Conservation (phyloP, 495 filamentous ascomycete genomes). For the Glonium stellatum region DNA sequence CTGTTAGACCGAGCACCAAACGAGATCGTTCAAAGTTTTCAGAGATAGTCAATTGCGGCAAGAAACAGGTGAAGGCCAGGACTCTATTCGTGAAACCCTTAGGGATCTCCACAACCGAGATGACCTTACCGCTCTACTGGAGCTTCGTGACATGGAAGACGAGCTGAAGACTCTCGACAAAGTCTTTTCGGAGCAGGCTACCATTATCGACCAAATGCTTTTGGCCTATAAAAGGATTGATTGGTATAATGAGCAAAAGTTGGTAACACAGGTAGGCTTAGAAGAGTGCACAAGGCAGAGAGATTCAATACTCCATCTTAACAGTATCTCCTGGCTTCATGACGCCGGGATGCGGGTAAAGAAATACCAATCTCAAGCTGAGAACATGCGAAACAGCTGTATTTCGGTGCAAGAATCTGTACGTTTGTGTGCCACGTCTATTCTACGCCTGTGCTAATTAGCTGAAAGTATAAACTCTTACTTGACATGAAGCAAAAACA, state of each 20-base stretch:
- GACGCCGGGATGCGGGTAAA: no score
- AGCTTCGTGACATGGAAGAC: slow-evolving; percentile 45
- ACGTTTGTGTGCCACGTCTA: no score
- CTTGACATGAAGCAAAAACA: slow-evolving; percentile 59
- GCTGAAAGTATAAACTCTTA: slow-evolving; percentile 33
- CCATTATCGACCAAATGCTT: slow-evolving; percentile 31
- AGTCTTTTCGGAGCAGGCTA: slow-evolving; percentile 50
- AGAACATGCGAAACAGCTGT: no score
- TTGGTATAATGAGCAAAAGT: neutral
- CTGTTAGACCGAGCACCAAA: slow-evolving; percentile 2
- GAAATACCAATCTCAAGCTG: no score
- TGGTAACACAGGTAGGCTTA: no score
- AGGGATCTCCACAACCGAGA: neutral
- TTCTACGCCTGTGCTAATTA: no score
- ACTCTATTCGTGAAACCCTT: neutral
- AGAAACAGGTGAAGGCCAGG: neutral
- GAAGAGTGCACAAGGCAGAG: no score
- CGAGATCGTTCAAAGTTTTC: slow-evolving; percentile 4
- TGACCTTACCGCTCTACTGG: neutral
- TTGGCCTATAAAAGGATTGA: neutral
- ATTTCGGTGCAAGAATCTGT: no score
- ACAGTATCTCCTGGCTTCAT: no score
- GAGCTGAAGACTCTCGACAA: slow-evolving; percentile 60
- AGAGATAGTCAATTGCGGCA: neutral
- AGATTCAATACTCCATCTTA: no score